Base-by-base conservation (phyloP, 169 alveolate species). In the Sarcocystis neurona region DNA sequence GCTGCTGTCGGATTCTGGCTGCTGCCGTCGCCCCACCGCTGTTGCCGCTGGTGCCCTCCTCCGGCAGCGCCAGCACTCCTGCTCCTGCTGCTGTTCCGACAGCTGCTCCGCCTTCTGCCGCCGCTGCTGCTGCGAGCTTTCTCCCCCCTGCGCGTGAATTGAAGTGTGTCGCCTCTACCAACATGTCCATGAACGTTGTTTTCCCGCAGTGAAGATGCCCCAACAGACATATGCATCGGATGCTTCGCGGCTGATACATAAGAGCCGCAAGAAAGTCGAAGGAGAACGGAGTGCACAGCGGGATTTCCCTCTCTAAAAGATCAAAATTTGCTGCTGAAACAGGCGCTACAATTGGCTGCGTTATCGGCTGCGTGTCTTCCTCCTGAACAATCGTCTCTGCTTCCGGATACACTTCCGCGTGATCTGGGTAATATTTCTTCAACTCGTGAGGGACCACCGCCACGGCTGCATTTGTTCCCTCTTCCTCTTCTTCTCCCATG, bases 141-240 rank as follows among this genome's bases (percentile, higher is more conserved):
- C 60, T 12, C 37, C 12, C 50, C 6, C 39, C 47, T 41, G 74
- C 60, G n/a, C 50, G 47, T 47, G 50, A 12, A 39, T 27, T 18
- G 43, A 1, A 72, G 66, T 98, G 99, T 50, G 99, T 98, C 89
- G 94, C 93, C 93, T 98, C 95, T 27, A 98, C 98, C 47, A 99
- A 93, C 95, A 98, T 94, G 92, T 99, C 99, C 92, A 98, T 94
- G 60, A 99, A 89, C 39, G 98, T 93, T 34, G 99, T 98, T 92
- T 99, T 99, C 5, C 99, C 99, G 80, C 97, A 99, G 88, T 98
- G 99, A 84, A 99, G 92, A 85, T 97, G 98, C 0, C 99, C 99
- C 41, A 97, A 95, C 68, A 99, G 91, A 84, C 99, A 98, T 0
- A 99, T 94, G 94, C 98, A 98, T 88, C 99, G 95, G 32, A 98